Conservation (phyloP, 176 grass and related monocot genomes). For the Oryza meyeriana region DNA sequence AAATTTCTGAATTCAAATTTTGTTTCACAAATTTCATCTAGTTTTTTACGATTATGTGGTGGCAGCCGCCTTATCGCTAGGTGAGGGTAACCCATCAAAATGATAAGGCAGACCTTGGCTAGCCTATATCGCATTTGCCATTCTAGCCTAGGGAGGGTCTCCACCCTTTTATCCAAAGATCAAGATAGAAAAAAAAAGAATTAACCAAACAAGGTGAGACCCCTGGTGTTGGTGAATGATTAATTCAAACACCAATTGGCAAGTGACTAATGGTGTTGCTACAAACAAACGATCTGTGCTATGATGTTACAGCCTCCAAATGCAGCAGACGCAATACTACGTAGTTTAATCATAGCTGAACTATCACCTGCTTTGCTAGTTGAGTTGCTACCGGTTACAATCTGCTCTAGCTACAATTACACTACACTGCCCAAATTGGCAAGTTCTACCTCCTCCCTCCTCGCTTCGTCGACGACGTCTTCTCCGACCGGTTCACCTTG, state of each 20-base stretch:
- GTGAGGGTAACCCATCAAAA: too few relatives aligned
- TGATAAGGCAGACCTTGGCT: too few relatives aligned
- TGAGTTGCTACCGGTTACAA: not conserved
- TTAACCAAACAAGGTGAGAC: not conserved
- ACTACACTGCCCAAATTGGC: not conserved
- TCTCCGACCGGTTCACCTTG: slow-evolving; percentile 51
- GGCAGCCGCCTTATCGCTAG: too few relatives aligned
- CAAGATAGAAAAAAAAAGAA: not conserved
- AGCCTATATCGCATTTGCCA: too few relatives aligned
- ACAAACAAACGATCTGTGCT: not conserved
- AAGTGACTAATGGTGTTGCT: not conserved
- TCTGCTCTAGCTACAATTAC: not conserved
- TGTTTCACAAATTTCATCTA: too few relatives aligned
- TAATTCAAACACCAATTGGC: not conserved
- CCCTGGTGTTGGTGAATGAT: not conserved
- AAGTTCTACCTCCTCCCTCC: slow-evolving; percentile 33
- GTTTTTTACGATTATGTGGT: too few relatives aligned
- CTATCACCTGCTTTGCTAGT: slow-evolving; percentile 2
- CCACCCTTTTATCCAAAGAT: too few relatives aligned
- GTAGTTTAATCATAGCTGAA: slow-evolving; percentile 23
- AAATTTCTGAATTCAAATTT: too few relatives aligned
- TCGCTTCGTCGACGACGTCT: slow-evolving; percentile 39
- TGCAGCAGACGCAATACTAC: not conserved
- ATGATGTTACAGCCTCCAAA: not conserved
- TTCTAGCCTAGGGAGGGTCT: too few relatives aligned